Percentiles rank a stretch among this genome's conserved stretches.
phyloP scores from a whole-genome alignment of 306 rosid species.

The Ormosia semicastrata region DNA sequence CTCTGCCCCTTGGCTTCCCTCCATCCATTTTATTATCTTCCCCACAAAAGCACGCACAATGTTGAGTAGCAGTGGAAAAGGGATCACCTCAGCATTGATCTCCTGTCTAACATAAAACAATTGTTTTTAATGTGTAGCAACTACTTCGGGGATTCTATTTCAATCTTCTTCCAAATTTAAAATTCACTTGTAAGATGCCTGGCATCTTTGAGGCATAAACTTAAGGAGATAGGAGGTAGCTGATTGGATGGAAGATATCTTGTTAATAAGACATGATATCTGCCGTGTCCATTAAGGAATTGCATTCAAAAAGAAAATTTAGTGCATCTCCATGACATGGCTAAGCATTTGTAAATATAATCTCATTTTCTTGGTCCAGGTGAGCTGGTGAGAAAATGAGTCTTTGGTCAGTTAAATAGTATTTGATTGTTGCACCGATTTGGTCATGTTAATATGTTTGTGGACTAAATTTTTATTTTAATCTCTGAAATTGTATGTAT shows the following conservation, averaged over 20 bases:
- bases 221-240: not conserved
- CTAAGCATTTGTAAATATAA: not conserved
- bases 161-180: not conserved
- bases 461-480: too few relatives aligned
- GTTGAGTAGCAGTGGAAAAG: not conserved
- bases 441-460: not conserved
- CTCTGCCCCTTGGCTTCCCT: conserved; percentile 19
- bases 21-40: conserved; percentile 15
- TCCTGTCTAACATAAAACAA: not conserved
- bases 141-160: not conserved
- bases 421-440: not conserved
- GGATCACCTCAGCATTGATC: conserved; percentile 7
- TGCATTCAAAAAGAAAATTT: not conserved
- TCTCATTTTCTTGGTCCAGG: not conserved
- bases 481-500: too few relatives aligned
- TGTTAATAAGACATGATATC: not conserved
- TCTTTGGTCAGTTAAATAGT: not conserved
- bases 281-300: conserved; percentile 8
- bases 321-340: not conserved
- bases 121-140: not conserved
- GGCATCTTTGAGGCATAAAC: not conserved
- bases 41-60: conserved; percentile 7
- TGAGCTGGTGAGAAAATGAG: not conserved
- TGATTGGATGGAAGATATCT: not conserved
- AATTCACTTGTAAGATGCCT: not conserved